Percentiles rank a stretch among this genome's conserved stretches.
Conservation (phyloP, 2,329 filamentous ascomycete genomes). For the Westerdykella aurantiaca region DNA sequence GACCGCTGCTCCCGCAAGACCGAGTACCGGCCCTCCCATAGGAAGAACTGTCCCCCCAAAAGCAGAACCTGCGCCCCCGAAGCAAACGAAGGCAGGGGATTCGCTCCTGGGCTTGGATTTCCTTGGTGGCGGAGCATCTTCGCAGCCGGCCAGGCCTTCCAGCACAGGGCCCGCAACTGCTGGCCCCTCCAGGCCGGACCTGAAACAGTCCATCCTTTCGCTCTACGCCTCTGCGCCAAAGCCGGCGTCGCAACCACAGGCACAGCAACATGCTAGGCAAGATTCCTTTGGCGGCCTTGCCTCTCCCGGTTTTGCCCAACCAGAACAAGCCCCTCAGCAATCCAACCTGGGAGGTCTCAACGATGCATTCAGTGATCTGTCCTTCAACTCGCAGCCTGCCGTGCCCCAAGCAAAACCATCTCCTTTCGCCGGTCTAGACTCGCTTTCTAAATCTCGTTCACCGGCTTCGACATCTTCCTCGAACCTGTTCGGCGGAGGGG, state of each 20-base stretch:
- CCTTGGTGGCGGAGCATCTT: constrained; percentile 64
- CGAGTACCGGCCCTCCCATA: constrained; percentile 66
- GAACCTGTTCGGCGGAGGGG: constrained; percentile 55
- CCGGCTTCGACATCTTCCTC: constrained; percentile 41
- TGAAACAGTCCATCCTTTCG: constrained; percentile 96
- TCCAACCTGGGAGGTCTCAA: constrained; percentile 61
- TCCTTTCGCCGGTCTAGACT: constrained; percentile 59
- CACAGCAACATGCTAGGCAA: constrained; percentile 52
- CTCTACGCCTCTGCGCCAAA: constrained; percentile 82
- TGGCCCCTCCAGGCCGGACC: constrained; percentile 74
- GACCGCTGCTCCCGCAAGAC: constrained; percentile 57
- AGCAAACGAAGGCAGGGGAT: constrained; percentile 66
- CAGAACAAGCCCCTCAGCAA: constrained; percentile 34
- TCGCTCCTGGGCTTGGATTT: constrained; percentile 91
- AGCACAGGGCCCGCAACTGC: constrained; percentile 64
- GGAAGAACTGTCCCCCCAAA: constrained; percentile 55
- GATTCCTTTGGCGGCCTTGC: constrained; percentile 44
- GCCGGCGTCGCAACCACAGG: constrained; percentile 56
- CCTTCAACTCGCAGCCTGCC: constrained; percentile 49
- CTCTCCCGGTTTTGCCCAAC: constrained; percentile 38
- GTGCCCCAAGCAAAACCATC: constrained; percentile 51
- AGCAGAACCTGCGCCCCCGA: constrained; percentile 56
- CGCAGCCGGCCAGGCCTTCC: constrained; percentile 68
- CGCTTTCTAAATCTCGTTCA: constrained; percentile 42
- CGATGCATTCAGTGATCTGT: constrained; percentile 72